phyloP scores from a whole-genome alignment of 179 eudicot genomes.

The Pouteria campechiana region DNA sequence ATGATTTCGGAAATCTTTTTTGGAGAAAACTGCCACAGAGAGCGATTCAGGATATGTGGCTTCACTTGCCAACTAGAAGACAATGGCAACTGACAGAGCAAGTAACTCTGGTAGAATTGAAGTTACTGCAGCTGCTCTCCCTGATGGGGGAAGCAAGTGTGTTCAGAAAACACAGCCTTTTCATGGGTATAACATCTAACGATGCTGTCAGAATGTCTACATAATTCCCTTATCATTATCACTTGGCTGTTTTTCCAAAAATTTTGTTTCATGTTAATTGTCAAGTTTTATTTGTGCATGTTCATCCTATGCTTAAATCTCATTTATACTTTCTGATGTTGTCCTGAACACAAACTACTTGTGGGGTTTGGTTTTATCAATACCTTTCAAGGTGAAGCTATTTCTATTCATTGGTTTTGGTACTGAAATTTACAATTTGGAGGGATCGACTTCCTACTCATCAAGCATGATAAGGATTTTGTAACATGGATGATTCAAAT shows the following conservation, averaged over 20 bases:
- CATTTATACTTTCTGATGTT: too few species aligned
- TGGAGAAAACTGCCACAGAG: constrained; percentile 30
- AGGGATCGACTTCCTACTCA: too few species aligned
- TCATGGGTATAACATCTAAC: constrained; percentile 93
- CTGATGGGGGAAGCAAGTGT: constrained; percentile 26
- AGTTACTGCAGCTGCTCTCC: too few species aligned
- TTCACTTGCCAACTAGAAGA: constrained; percentile 21
- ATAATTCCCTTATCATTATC: background rate
- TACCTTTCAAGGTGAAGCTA: too few species aligned
- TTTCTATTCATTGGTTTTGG: too few species aligned
- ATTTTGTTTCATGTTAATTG: background rate
- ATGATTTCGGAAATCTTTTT: constrained; percentile 52
- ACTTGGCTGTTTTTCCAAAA: background rate
- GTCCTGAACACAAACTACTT: too few species aligned
- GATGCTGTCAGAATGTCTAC: background rate
- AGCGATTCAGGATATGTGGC: constrained; percentile 36
- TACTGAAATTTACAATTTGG: too few species aligned
- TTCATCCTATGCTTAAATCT: too few species aligned
- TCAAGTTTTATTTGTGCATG: background rate
- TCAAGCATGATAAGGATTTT: too few species aligned
- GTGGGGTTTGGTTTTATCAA: too few species aligned
- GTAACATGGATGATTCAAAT: too few species aligned
- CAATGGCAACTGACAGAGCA: constrained; percentile 61
- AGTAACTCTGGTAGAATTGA: too few species aligned
- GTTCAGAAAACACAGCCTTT: constrained; percentile 47